These are phyloP conservation scores for Rostrohypoxylon terebratum DNA, from an alignment of 495 filamentous ascomycete species.

Conservation along the genomic window DNA sequence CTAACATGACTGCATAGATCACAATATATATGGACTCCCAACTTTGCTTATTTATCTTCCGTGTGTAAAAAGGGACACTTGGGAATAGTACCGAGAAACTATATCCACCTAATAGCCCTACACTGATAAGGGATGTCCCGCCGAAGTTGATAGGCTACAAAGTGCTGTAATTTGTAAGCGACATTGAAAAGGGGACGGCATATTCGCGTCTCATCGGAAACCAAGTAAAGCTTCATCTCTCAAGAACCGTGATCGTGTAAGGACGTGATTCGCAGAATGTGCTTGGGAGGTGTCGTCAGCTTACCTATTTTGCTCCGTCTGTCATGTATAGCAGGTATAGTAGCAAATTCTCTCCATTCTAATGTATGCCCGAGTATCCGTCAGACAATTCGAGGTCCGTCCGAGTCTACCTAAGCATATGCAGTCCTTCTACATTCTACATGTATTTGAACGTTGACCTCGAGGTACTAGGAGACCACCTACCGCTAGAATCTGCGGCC, in stretches of 20 bases:
- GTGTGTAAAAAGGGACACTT: too few relatives aligned
- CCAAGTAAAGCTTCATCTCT: constrained; percentile 21
- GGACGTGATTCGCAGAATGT: constrained; percentile 33
- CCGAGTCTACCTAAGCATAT: too few relatives aligned
- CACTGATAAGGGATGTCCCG: neutral
- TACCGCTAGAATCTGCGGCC: constrained; percentile 2
- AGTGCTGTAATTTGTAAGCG: neutral
- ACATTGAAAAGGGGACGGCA: constrained; percentile 8
- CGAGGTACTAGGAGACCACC: too few relatives aligned
- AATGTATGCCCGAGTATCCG: constrained; percentile 21
- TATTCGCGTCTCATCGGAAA: constrained; percentile 7
- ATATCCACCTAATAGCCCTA: neutral
- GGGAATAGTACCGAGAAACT: neutral
- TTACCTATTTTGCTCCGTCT: constrained; percentile 27
- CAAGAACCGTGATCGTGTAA: constrained; percentile 27
- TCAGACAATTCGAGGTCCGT: neutral
- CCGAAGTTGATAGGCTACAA: neutral
- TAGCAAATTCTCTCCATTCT: constrained; percentile 2
- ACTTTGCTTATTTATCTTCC: too few relatives aligned
- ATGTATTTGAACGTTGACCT: too few relatives aligned
- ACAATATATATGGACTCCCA: too few relatives aligned
- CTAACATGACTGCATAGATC: too few relatives aligned
- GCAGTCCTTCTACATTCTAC: too few relatives aligned
- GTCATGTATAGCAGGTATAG: too few relatives aligned
- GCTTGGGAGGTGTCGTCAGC: constrained; percentile 14